Evolutionary conservation across 352 stramenopile genomes (phyloP).

Genomic region (Thalassiosira exigua): DNA sequence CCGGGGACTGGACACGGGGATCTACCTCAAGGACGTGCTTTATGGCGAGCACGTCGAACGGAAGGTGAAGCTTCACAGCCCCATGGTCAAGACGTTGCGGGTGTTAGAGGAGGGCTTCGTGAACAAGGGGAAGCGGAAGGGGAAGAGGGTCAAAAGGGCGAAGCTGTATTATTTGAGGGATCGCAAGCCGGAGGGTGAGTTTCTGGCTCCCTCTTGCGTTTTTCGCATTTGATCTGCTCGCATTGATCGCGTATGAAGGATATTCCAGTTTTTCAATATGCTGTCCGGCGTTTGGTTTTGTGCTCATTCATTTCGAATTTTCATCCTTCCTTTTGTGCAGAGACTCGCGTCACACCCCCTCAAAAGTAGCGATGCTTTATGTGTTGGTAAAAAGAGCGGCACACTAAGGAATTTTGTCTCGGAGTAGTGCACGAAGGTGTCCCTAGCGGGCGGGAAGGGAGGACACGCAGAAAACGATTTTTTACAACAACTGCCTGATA

Average conservation of each 20-base stretch:
- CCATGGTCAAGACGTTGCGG: slow-evolving; percentile 73
- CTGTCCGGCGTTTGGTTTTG: too few relatives aligned
- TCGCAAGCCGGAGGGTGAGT: slow-evolving; percentile 66
- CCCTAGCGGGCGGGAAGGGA: too few relatives aligned
- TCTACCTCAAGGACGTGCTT: slow-evolving; percentile 80
- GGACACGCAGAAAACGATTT: too few relatives aligned
- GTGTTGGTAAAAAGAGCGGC: too few relatives aligned
- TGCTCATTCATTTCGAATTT: too few relatives aligned
- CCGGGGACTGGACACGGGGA: slow-evolving; percentile 62
- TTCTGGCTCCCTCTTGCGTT: too few relatives aligned
- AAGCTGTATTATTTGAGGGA: slow-evolving; percentile 84
- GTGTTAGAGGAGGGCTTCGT: slow-evolving; percentile 82
- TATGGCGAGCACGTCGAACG: slow-evolving; percentile 77
- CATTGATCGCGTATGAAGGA: slow-evolving; percentile 2
- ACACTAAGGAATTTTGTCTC: too few relatives aligned
- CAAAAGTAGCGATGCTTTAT: too few relatives aligned
- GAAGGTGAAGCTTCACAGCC: slow-evolving; percentile 76
- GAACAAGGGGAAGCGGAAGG: slow-evolving; percentile 77
- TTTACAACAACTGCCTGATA: too few relatives aligned
- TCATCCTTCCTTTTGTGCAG: too few relatives aligned
- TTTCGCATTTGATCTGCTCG: not conserved
- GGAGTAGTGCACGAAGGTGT: too few relatives aligned
- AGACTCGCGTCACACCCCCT: too few relatives aligned
- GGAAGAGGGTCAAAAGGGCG: slow-evolving; percentile 74
- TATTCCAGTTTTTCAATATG: slow-evolving; percentile 15